Conservation (phyloP, 441 rosid species). For the Adansonia grandidieri region DNA sequence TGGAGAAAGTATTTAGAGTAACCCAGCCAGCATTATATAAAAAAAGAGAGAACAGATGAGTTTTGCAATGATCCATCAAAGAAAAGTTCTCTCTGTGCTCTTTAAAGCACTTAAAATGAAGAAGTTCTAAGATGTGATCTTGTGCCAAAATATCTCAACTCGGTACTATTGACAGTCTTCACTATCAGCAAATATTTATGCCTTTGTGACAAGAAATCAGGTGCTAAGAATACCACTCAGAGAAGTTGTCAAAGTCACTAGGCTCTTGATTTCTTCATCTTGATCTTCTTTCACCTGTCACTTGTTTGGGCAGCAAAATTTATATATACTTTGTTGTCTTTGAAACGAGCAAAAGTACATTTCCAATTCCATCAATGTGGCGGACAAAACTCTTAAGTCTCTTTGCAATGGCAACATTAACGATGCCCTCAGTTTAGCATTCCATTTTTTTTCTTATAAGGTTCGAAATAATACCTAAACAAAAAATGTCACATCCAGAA, state of each 20-base stretch:
- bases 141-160: not conserved
- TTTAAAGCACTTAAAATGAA: not conserved
- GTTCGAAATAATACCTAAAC: not conserved
- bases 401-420: not conserved
- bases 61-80: not conserved
- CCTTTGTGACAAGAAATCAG: not conserved
- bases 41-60: not conserved
- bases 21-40: not conserved
- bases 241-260: not conserved
- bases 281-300: not conserved
- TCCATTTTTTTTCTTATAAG: too few species aligned
- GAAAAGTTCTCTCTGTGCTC: not conserved
- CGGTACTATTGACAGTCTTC: not conserved
- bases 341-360: not conserved
- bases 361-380: not conserved
- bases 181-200: not conserved
- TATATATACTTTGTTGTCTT: not conserved
- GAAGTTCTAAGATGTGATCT: not conserved
- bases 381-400: not conserved
- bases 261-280: not conserved
- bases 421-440: not conserved
- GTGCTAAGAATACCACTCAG: not conserved
- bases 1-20: not conserved
- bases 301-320: not conserved
- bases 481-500: not conserved